These are phyloP conservation scores for Naumovozyma dairenensis DNA, from an alignment of 805 yeast species.

Conservation along the genomic window DNA sequence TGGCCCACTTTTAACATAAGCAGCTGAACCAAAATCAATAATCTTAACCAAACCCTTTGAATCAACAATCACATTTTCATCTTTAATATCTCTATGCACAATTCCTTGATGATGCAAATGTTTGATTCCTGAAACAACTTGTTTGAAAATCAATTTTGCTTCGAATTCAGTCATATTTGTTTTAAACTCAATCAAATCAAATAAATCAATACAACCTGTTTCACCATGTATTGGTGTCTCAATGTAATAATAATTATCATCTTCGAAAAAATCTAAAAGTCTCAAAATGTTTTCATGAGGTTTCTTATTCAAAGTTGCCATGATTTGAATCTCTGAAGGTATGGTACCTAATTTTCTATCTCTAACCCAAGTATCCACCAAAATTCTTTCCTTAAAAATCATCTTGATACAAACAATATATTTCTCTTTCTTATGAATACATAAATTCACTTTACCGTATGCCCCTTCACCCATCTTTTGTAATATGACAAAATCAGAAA, in stretches of 20 bases:
- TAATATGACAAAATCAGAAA: conserved; percentile 58
- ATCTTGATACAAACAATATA: conserved; percentile 76
- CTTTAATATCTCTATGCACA: conserved; percentile 90
- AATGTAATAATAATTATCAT: conserved; percentile 76
- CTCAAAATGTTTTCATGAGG: conserved; percentile 86
- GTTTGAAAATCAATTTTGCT: conserved; percentile 67
- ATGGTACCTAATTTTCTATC: conserved; percentile 86
- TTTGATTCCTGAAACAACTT: conserved; percentile 65
- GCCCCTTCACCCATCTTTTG: conserved; percentile 94
- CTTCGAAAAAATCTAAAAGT: conserved; percentile 87
- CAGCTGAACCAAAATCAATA: conserved; percentile 94
- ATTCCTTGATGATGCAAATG: conserved; percentile 82
- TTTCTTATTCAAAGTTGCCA: conserved; percentile 65
- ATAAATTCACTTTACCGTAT: conserved; percentile 85
- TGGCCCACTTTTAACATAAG: conserved; percentile 82
- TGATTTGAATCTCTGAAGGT: conserved; percentile 91
- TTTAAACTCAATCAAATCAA: conserved; percentile 82
- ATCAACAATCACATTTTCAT: conserved; percentile 86
- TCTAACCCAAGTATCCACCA: conserved; percentile 96
- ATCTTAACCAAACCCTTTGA: conserved; percentile 69
- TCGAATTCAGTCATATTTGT: conserved; percentile 73
- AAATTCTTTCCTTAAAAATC: conserved; percentile 82
- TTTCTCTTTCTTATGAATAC: conserved; percentile 51
- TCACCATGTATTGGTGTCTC: conserved; percentile 91
- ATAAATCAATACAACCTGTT: conserved; percentile 80